Percentiles rank a stretch among this genome's conserved stretches.
Evolutionary conservation across 306 rosid genomes (phyloP).

Genomic region (Sicyos edulis): DNA sequence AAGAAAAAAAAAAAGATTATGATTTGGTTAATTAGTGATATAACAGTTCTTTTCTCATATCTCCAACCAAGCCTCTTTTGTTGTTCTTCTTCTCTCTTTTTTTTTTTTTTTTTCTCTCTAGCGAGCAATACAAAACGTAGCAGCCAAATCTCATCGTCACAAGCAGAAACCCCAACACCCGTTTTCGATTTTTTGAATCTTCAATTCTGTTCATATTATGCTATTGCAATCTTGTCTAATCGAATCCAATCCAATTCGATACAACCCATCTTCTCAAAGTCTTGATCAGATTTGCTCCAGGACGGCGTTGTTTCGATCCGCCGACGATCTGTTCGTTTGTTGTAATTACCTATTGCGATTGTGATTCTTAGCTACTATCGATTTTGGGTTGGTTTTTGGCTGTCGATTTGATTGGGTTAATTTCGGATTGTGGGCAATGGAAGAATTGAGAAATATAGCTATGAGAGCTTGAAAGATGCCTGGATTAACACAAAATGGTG

Average conservation of each 20-base stretch:
- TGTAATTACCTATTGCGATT: constrained; percentile 18
- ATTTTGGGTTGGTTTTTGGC: constrained; percentile 30
- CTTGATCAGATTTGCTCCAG: constrained; percentile 31
- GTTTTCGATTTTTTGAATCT: constrained; percentile 34
- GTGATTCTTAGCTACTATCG: constrained; percentile 17
- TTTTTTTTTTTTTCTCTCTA: constrained; percentile 13
- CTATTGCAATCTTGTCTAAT: constrained; percentile 12
- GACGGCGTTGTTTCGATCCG: constrained; percentile 37
- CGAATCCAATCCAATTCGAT: constrained; percentile 22
- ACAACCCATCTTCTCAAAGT: not conserved
- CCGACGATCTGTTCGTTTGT: constrained; percentile 24
- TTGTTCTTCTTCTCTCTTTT: not conserved
- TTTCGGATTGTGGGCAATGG: constrained; percentile 35
- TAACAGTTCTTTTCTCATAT: constrained; percentile 24
- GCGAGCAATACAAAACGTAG: constrained; percentile 32
- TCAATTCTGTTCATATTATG: not conserved
- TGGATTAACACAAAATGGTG: constrained; percentile 62
- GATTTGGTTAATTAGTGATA: constrained; percentile 23
- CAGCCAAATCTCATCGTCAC: constrained; percentile 71
- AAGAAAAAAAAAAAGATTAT: not conserved
- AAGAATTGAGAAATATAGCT: constrained; percentile 37
- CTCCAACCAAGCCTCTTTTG: constrained; percentile 11
- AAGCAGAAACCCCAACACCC: constrained; percentile 49
- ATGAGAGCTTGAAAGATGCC: constrained; percentile 69
- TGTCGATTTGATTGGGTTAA: constrained; percentile 31